Percentiles rank a stretch among this genome's conserved stretches.
Evolutionary conservation across 441 rosid species (phyloP).

Genomic region (Mallotus japonicus): DNA sequence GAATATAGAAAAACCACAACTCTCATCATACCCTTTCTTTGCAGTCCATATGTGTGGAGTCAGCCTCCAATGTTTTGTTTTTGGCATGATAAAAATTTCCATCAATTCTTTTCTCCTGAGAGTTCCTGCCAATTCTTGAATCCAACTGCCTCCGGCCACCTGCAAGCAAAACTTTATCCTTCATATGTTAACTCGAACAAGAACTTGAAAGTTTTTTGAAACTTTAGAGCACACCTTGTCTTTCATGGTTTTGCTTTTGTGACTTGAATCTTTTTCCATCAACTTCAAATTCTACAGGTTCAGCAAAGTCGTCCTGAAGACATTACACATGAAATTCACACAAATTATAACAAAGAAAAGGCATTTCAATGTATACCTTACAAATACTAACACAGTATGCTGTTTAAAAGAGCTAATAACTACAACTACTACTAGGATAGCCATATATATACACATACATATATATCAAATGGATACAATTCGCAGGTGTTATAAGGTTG

Average conservation of each 20-base stretch:
- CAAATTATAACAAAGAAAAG: slow-evolving; percentile 14
- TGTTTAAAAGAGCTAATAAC: not conserved
- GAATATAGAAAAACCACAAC: slow-evolving; percentile 8
- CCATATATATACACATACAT: too few relatives aligned
- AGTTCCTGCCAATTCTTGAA: slow-evolving; percentile 31
- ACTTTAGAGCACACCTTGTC: slow-evolving; percentile 42
- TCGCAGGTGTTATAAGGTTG: too few relatives aligned
- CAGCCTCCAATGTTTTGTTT: slow-evolving; percentile 30
- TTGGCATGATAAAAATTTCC: slow-evolving; percentile 23
- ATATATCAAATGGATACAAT: too few relatives aligned
- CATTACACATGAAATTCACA: slow-evolving; percentile 19
- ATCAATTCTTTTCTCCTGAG: slow-evolving; percentile 28
- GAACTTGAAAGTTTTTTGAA: not conserved
- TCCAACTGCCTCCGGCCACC: slow-evolving; percentile 36
- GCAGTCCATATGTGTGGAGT: slow-evolving; percentile 35
- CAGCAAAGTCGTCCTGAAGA: slow-evolving; percentile 77
- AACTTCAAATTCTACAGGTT: slow-evolving; percentile 51
- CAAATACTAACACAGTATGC: not conserved
- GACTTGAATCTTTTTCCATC: slow-evolving; percentile 48
- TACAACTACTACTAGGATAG: too few relatives aligned
- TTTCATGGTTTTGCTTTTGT: slow-evolving; percentile 35
- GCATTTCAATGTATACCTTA: not conserved
- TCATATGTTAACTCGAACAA: slow-evolving; percentile 16
- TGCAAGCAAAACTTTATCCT: slow-evolving; percentile 33
- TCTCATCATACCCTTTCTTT: slow-evolving; percentile 46